Base-by-base conservation (phyloP, 257 asterid genomes). In the Petunia axillaris region DNA sequence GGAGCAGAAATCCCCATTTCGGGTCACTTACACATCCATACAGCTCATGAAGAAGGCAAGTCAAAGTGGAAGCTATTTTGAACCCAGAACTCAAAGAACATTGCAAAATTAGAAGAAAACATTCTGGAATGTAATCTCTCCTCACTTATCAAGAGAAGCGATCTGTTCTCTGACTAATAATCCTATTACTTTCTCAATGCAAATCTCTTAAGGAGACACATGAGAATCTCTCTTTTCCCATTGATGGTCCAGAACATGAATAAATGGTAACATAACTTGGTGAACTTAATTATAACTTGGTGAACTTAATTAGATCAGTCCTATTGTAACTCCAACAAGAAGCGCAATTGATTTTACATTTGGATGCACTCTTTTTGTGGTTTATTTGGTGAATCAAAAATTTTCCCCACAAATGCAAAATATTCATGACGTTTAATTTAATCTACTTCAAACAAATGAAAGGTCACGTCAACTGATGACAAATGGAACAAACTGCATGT, bases 401-500 rank as follows among this genome's bases (percentile, higher is more conserved):
- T 53, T 44, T 70, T 16, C 41, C 25, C 76, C 59, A 70, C 58
- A 70, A 15, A 52, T 4, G 57, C 11, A 52, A 10, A 52, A 52
- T 52, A 52, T 52, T 52, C 57, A 46, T 16, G 59, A 71, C 77
- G 43, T 71, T 41, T 14, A 46, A 7, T 48, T 48, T 5, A 9
- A 71, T 59, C 60, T 4, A 46, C 60, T 46, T 48, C 43, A 48
- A 71, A 71, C 39, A 35, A 35, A 71, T 5, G 25, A 53, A 70
- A 70, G 43, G 59, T 46, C 40, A 67, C 55, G 44, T 68, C 77
- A 70, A 52, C 8, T 9, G 59, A 46, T 70, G 57, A 25, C 25
- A 2, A 70, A 70, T 46, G 57, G 55, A 70, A 70, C 77, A 25
- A 70, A 70, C 77, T 10, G 57, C 77, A 71, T 11, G 16, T 71